Evolutionary conservation across 2,329 filamentous ascomycete species (phyloP).

Genomic region (Dichotomopilus funicola): DNA sequence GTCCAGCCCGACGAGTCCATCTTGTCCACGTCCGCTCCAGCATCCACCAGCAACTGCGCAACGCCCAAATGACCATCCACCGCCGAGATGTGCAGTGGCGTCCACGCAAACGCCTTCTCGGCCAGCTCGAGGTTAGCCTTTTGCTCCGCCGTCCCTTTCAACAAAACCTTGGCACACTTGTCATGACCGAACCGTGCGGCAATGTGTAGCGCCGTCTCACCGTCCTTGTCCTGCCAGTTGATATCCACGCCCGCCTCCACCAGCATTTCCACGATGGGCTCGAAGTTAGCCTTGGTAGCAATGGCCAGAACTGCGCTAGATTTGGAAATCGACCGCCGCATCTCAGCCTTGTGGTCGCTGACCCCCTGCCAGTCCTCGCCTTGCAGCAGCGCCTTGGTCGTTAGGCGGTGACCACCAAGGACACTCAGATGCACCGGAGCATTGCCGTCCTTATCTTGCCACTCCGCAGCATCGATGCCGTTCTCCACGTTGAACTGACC

Average conservation of each 20-base stretch:
- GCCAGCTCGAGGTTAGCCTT: conserved; percentile 68
- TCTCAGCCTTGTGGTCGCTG: conserved; percentile 54
- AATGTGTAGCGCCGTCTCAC: conserved; percentile 86
- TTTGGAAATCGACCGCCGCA: conserved; percentile 65
- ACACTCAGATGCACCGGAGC: conserved; percentile 89
- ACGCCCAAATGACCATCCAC: conserved; percentile 78
- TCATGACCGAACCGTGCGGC: conserved; percentile 83
- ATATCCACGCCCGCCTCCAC: conserved; percentile 87
- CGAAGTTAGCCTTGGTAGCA: conserved; percentile 82
- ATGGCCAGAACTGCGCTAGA: conserved; percentile 83
- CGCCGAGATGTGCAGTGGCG: conserved; percentile 85
- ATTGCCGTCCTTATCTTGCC: conserved; percentile 90
- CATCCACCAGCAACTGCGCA: conserved; percentile 68
- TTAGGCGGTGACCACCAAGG: conserved; percentile 81
- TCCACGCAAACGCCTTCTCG: conserved; percentile 88
- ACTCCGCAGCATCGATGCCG: conserved; percentile 78
- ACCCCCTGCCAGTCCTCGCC: conserved; percentile 70
- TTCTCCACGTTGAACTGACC: conserved; percentile 74
- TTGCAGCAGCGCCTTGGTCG: conserved; percentile 72
- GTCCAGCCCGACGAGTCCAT: conserved; percentile 89
- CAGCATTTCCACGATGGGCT: conserved; percentile 75
- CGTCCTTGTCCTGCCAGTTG: conserved; percentile 84
- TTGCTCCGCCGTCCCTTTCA: conserved; percentile 63
- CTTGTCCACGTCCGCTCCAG: conserved; percentile 68
- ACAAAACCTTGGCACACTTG: conserved; percentile 69